phyloP scores from a whole-genome alignment of 768 basidiomycete genomes.

The Mycena galericulata region DNA sequence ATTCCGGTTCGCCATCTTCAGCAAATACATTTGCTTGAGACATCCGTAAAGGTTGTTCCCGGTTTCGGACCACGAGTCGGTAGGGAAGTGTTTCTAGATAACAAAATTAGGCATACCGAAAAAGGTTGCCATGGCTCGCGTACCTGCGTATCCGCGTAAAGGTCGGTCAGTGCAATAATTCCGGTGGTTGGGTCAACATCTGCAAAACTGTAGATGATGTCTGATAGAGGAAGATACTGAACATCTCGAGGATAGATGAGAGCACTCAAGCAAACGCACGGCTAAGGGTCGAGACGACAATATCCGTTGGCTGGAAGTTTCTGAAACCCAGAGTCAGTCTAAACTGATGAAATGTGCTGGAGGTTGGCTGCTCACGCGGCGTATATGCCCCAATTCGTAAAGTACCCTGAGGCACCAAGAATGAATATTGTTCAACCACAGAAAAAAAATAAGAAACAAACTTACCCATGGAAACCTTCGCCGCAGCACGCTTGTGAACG shows the following conservation, averaged over 20 bases:
- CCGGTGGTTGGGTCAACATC: slow-evolving; percentile 75
- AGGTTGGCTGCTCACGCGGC: slow-evolving; percentile 33
- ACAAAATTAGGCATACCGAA: slow-evolving; percentile 25
- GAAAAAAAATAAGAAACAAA: neutral
- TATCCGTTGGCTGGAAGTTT: slow-evolving; percentile 76
- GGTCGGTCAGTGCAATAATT: slow-evolving; percentile 73
- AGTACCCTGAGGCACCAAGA: slow-evolving; percentile 58
- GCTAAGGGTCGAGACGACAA: slow-evolving; percentile 69
- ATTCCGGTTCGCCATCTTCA: slow-evolving; percentile 71
- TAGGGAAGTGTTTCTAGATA: slow-evolving; percentile 74
- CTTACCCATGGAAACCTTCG: slow-evolving; percentile 49
- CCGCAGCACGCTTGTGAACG: slow-evolving; percentile 54
- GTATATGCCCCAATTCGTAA: slow-evolving; percentile 76
- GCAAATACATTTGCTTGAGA: slow-evolving; percentile 77
- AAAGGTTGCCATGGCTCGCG: neutral
- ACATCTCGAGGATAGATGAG: no score
- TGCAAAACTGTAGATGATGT: slow-evolving; percentile 84
- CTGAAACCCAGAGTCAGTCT: neutral
- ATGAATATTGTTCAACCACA: neutral
- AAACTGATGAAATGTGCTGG: neutral
- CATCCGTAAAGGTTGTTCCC: slow-evolving; percentile 87
- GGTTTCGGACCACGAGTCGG: slow-evolving; percentile 78
- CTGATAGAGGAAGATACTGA: slow-evolving; percentile 39
- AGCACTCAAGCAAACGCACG: slow-evolving; percentile 57
- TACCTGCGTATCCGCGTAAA: slow-evolving; percentile 80